Base-by-base conservation (phyloP, 441 rosid genomes). In the Bruguiera hainesii region DNA sequence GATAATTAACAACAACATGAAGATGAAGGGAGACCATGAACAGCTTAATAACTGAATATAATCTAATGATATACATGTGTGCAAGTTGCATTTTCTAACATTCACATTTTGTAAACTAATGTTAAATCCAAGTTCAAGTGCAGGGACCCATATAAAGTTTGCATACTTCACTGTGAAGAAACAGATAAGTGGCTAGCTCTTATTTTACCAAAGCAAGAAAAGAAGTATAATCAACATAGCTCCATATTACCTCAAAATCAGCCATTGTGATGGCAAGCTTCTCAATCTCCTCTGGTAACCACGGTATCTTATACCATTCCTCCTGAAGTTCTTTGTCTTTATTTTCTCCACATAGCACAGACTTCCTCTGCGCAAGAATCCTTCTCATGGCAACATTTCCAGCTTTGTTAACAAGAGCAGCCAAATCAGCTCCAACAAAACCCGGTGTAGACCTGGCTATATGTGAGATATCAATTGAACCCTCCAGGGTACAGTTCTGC, bases 361-460 rank as follows among this genome's bases (percentile, higher is more conserved):
- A 75, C 71, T 83, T 89, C 65, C 93, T 83, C 69, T 73, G 76
- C 39, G 84, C 79, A 59, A 76, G 65, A 64, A 87, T 79, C 75
- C 94, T 82, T 78, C 86, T 82, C 86, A 83, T 82, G 61, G 93
- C 93, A 71, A 88, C 82, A 52, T 80, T 84, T 51, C 99, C 98
- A 82, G 99, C 98, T 79, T 78, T 82, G 77, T 83, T 79, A 69
- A 86, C 91, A 58, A 95, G 74, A 15, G 91, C 96, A 53, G 76
- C 81, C 85, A 90, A 75, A 69, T 95, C 99, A 1, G 98, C 98
- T 64, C 99, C 99, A 64, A 90, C 99, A 84, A 89, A 94, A 6
- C 99, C 98, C 1, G 98, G 96, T 9, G 99, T 89, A 18, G 85
- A 71, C 79, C 94, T 88, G 70, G 98, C 99, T 72, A 94, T 85